phyloP scores from a whole-genome alignment of 2,329 filamentous ascomycete species.

The Fonsecaea pedrosoi region DNA sequence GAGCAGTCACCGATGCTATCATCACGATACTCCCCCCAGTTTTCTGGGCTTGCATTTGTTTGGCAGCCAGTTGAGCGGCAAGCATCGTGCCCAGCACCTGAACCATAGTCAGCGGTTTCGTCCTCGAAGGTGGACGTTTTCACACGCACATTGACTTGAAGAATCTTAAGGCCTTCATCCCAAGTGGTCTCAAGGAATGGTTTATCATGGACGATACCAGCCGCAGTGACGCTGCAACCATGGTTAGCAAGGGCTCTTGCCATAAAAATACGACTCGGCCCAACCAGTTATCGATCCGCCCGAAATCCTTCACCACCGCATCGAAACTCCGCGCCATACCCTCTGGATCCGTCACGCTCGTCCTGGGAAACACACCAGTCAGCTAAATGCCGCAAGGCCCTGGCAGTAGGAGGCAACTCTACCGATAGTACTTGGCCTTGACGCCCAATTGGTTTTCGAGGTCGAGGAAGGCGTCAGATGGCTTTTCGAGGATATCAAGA shows the following conservation, averaged over 20 bases:
- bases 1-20: slow-evolving; percentile 37
- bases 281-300: slow-evolving; percentile 34
- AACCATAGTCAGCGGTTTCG: slow-evolving; percentile 50
- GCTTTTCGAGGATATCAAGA: slow-evolving; percentile 33
- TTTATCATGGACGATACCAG: slow-evolving; percentile 53
- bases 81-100: slow-evolving; percentile 56
- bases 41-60: slow-evolving; percentile 59
- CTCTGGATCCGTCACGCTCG: slow-evolving; percentile 27
- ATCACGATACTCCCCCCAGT: slow-evolving; percentile 45
- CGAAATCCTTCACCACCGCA: slow-evolving; percentile 24
- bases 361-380: slow-evolving; percentile 44
- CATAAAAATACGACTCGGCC: background rate
- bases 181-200: slow-evolving; percentile 55
- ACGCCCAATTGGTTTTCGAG: slow-evolving; percentile 23
- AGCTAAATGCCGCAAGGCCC: background rate
- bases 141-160: slow-evolving; percentile 53
- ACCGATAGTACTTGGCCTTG: slow-evolving; percentile 29
- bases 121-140: slow-evolving; percentile 33
- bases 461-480: slow-evolving; percentile 23
- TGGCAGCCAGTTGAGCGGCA: slow-evolving; percentile 57
- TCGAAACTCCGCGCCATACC: slow-evolving; percentile 24
- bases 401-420: background rate
- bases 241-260: background rate
- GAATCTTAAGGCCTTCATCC: slow-evolving; percentile 51
- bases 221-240: slow-evolving; percentile 27